A percentile compares a stretch with the other conserved stretches of the same genome.
Conservation (phyloP, 495 filamentous ascomycete genomes). For the Trichodelitschia bisporula region DNA sequence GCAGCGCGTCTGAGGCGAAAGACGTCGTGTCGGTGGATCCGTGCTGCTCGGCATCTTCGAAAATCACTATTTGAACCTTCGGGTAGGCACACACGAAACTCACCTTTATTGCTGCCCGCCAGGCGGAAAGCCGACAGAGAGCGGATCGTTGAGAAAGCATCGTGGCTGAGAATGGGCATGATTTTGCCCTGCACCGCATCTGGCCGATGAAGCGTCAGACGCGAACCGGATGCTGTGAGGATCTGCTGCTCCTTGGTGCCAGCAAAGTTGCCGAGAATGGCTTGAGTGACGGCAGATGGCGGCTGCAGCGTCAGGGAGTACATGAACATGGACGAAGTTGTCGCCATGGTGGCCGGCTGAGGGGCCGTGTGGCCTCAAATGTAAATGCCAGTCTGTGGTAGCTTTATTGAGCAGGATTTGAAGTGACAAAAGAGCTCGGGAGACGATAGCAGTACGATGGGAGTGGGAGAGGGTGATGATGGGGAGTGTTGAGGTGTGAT, state of each 20-base stretch:
- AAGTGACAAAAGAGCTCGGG: no score
- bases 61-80: constrained; percentile 69
- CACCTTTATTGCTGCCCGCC: constrained; percentile 91
- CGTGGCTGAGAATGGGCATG: constrained; percentile 60
- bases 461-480: no score
- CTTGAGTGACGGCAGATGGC: constrained; percentile 68
- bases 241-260: constrained; percentile 94
- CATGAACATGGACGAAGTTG: constrained; percentile 91
- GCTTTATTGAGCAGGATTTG: no score
- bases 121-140: constrained; percentile 68
- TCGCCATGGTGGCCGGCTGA: constrained; percentile 51
- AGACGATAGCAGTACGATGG: no score
- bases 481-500: no score
- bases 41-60: constrained; percentile 37
- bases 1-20: not conserved
- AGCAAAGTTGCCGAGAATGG: constrained; percentile 79
- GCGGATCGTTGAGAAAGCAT: constrained; percentile 89
- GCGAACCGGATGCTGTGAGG: constrained; percentile 75
- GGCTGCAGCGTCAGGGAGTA: constrained; percentile 88
- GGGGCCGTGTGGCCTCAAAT: not conserved
- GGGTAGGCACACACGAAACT: constrained; percentile 17
- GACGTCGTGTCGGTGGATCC: constrained; percentile 12
- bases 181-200: constrained; percentile 71
- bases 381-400: no score
- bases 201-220: constrained; percentile 65